Percentiles rank a stretch among this genome's conserved stretches.
phyloP scores from a whole-genome alignment of 768 basidiomycete genomes.

The Lactifluus piperatus region DNA sequence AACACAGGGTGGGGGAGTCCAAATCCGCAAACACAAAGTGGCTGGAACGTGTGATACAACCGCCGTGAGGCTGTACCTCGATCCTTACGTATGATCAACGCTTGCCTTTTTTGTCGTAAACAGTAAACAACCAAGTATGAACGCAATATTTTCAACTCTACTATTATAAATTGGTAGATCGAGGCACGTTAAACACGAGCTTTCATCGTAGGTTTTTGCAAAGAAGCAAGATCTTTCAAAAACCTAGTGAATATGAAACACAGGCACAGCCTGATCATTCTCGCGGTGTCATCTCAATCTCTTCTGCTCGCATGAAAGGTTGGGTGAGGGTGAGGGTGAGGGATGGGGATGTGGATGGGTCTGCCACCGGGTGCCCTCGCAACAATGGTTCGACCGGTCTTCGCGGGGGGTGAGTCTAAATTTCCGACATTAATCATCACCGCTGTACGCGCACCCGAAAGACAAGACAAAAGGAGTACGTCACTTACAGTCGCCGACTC shows the following conservation, averaged over 20 bases:
- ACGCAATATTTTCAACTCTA: background rate
- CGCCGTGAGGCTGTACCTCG: background rate
- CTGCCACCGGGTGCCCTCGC: background rate
- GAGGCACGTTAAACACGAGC: slow-evolving; percentile 5
- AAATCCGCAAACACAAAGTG: slow-evolving; percentile 22
- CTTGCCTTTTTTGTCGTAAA: background rate
- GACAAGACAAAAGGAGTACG: background rate
- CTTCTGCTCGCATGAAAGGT: slow-evolving; percentile 22
- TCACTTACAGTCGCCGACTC: slow-evolving; percentile 26
- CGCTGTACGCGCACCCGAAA: background rate
- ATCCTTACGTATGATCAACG: slow-evolving; percentile 3
- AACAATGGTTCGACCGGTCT: slow-evolving; percentile 4
- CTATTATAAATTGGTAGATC: slow-evolving; percentile 1
- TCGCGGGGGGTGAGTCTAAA: slow-evolving; percentile 14
- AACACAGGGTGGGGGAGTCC: slow-evolving; percentile 28
- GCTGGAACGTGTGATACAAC: slow-evolving; percentile 27
- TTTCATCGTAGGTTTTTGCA: background rate
- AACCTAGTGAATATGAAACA: background rate
- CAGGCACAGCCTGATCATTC: background rate
- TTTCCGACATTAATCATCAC: slow-evolving; percentile 14
- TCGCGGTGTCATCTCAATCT: slow-evolving; percentile 24
- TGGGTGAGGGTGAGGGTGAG: background rate
- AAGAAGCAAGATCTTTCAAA: background rate
- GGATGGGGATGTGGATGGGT: background rate
- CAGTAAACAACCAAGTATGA: background rate